Evolutionary conservation across 192 early-diverging fungal genomes (phyloP).

Genomic region (Phycomyces nitens): DNA sequence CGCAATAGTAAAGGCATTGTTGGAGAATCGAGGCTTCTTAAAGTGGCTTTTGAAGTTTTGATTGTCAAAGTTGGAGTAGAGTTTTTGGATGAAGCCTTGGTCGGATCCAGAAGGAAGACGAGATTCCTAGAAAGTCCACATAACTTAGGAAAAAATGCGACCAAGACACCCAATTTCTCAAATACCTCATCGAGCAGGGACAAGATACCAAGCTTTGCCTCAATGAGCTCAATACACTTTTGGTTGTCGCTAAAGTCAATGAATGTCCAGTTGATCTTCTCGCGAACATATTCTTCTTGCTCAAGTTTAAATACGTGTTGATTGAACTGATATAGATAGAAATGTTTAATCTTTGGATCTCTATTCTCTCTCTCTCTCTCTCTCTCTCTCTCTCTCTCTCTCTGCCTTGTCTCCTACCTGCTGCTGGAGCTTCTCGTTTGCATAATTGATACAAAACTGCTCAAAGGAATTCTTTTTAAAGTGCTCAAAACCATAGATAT

Average conservation of each 20-base stretch:
- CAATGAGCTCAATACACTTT: conserved; percentile 98
- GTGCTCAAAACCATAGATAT: conserved; percentile 99
- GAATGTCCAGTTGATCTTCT: conserved; percentile 97
- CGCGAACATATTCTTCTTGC: conserved; percentile 97
- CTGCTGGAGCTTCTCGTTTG: conserved; percentile 98
- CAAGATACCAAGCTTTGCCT: conserved; percentile 91
- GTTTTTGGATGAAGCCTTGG: conserved; percentile 79
- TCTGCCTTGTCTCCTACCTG: conserved; percentile 29
- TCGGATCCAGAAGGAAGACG: conserved; percentile 86
- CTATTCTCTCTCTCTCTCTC: neutral
- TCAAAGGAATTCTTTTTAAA: conserved; percentile 99
- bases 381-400: neutral
- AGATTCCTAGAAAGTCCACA: conserved; percentile 52
- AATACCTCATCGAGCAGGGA: conserved; percentile 94
- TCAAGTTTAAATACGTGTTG: conserved; percentile 98
- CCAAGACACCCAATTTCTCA: neutral
- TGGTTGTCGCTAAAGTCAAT: conserved; percentile 99
- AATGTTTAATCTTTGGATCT: neutral
- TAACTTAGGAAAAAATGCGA: neutral
- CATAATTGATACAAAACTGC: conserved; percentile 98
- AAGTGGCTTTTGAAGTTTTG: conserved; percentile 71
- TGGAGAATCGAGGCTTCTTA: conserved; percentile 89
- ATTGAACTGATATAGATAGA: conserved; percentile 66
- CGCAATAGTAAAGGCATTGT: conserved; percentile 83
- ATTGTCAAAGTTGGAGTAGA: conserved; percentile 78